Conservation (phyloP, 148 eudicot species). For the Silene latifolia region DNA sequence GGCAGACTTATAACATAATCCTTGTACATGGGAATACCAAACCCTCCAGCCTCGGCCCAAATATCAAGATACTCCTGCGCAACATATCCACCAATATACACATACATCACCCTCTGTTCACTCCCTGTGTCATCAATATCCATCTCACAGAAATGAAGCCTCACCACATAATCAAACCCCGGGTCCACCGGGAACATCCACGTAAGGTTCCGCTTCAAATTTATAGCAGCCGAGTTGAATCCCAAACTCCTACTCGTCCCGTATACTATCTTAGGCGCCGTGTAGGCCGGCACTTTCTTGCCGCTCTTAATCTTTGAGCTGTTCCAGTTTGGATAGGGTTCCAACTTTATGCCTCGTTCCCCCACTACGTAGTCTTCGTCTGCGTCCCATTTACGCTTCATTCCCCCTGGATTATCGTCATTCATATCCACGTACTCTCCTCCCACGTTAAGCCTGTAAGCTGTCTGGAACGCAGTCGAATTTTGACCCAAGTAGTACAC, state of each 20-base stretch:
- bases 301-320: too few species aligned
- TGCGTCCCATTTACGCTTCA: slow-evolving; percentile 35
- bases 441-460: slow-evolving; percentile 31
- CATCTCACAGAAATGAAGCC: slow-evolving; percentile 45
- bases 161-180: slow-evolving; percentile 41
- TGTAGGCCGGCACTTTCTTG: too few species aligned
- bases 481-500: too few species aligned
- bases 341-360: too few species aligned
- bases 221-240: background rate
- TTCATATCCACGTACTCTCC: background rate
- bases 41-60: too few species aligned
- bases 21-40: too few species aligned
- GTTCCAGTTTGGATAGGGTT: too few species aligned
- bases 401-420: slow-evolving; percentile 13
- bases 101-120: slow-evolving; percentile 6
- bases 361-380: slow-evolving; percentile 19
- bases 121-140: background rate
- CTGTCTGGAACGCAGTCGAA: too few species aligned
- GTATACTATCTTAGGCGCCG: slow-evolving; percentile 39
- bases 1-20: too few species aligned
- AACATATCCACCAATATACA: slow-evolving; percentile 26
- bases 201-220: slow-evolving; percentile 14
- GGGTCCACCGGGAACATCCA: slow-evolving; percentile 40
- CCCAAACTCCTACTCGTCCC: slow-evolving; percentile 22
- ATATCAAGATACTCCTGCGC: slow-evolving; percentile 28